Evolutionary conservation across 73 alveolate genomes (phyloP), one percentile per base, ranked within the genome.

Genomic region (Uronychia binucleata): DNA sequence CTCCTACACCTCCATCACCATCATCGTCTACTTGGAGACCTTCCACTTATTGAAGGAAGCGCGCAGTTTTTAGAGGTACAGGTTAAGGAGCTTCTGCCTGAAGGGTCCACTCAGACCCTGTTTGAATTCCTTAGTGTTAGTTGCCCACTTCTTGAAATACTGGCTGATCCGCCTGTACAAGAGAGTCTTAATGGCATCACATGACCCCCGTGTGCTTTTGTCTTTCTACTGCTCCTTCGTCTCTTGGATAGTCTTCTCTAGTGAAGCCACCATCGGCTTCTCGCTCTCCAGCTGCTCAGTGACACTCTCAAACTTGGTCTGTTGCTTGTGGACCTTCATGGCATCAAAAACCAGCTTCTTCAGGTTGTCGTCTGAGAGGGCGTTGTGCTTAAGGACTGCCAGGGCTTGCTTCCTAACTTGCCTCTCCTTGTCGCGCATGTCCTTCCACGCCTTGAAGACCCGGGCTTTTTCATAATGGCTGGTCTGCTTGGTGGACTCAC

Each of bases 11-110:
- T 77, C 91, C 59, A 31, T 33, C 27, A 76, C 77, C 59, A 28
- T 30, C 58, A 26, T 75, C 5, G 46, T 26, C 5, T 26, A 28
- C 58, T 75, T 75, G 35, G 5, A 1, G 27, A 26, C 57, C 30
- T 78, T 87, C 93, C 93, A 87, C 28, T 33, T 79, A 30, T 81
- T 60, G 81, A 87, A 80, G 0, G 89, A 84, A n/a, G 31, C 30
- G 30, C 93, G 58, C 0, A 74, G 78, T 26, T 81, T 80, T 25
- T 58, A 60, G 58, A 26, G 30, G 74, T 81, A 87, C 14, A 87
- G 80, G 30, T 59, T 79, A 19, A 87, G 57, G 1, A 87, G n/a
- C 67, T 35, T 59, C 77, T 33, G 80, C 59, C 58, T 87, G 30
- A 87, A 1, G n/a, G 82, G 29, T 14, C 74, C 74, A 8, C 78